Conservation (phyloP, 148 eudicot genomes). For the Vaccinium corymbosum region DNA sequence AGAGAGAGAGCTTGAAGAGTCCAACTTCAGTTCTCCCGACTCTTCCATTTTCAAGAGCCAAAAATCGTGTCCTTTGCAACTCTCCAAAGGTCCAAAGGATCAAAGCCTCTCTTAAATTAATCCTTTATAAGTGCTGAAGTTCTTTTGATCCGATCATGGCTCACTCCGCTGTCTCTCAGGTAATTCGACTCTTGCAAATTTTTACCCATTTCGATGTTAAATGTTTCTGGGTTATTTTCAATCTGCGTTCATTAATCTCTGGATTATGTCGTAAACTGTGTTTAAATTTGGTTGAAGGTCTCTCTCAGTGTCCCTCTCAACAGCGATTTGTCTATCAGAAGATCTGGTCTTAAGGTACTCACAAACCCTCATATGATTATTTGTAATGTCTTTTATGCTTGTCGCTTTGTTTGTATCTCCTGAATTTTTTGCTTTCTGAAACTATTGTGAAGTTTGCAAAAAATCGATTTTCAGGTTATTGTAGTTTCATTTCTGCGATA, state of each 20-base stretch:
- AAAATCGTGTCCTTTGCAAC: neutral
- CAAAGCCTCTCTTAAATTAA: neutral
- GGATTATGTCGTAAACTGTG: neutral
- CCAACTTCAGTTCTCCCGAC: neutral
- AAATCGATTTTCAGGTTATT: neutral
- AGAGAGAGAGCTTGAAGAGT: neutral
- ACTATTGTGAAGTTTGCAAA: neutral
- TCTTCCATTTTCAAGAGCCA: neutral
- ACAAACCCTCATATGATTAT: neutral
- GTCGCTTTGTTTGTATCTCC: neutral
- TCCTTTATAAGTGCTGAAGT: neutral
- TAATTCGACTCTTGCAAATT: neutral
- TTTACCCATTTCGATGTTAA: neutral
- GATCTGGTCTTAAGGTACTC: slow-evolving; percentile 51
- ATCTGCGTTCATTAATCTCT: neutral
- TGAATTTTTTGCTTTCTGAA: neutral
- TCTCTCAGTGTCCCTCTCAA: slow-evolving; percentile 37
- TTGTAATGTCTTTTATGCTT: neutral
- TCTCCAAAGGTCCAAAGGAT: neutral
- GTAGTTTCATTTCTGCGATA: neutral
- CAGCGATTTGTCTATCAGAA: slow-evolving; percentile 39
- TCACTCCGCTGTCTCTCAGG: slow-evolving; percentile 48
- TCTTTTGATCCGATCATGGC: slow-evolving; percentile 35
- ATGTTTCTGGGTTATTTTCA: neutral
- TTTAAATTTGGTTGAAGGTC: slow-evolving; percentile 33